These are phyloP conservation scores for Platismatia glauca DNA, from an alignment of 495 filamentous ascomycete species.

Conservation along the genomic window DNA sequence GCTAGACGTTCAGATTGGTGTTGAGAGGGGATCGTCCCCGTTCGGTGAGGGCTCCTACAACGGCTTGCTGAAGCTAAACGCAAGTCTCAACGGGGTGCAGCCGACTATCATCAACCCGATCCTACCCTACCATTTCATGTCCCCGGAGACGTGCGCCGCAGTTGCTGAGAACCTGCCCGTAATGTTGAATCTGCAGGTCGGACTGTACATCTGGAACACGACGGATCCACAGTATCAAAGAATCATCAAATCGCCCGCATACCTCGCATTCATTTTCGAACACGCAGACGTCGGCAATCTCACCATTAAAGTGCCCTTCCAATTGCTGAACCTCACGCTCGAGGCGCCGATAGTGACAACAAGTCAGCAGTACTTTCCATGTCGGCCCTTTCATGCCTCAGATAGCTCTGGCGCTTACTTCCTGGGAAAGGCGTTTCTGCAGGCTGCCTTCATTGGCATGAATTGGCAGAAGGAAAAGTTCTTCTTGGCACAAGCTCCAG, in stretches of 20 bases:
- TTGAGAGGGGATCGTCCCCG: slow-evolving; percentile 37
- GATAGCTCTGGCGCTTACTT: slow-evolving; percentile 23
- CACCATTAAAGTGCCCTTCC: slow-evolving; percentile 46
- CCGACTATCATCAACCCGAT: slow-evolving; percentile 31
- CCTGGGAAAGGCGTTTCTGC: slow-evolving; percentile 48
- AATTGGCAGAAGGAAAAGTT: slow-evolving; percentile 40
- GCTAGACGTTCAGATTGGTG: slow-evolving; percentile 36
- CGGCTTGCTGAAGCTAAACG: slow-evolving; percentile 33
- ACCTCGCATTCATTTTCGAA: slow-evolving; percentile 42
- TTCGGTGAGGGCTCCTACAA: slow-evolving; percentile 22
- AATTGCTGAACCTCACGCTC: slow-evolving; percentile 45
- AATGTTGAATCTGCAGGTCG: slow-evolving; percentile 30
- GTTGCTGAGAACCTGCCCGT: slow-evolving; percentile 41
- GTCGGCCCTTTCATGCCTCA: slow-evolving; percentile 27
- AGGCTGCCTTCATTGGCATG: slow-evolving; percentile 47
- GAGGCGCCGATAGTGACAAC: slow-evolving; percentile 36
- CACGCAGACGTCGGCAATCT: slow-evolving; percentile 24
- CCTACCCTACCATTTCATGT: slow-evolving; percentile 43
- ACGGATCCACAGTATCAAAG: slow-evolving; percentile 29
- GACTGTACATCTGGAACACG: slow-evolving; percentile 46
- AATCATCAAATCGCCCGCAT: slow-evolving; percentile 40
- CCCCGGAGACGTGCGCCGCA: slow-evolving; percentile 41
- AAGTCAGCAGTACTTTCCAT: slow-evolving; percentile 45
- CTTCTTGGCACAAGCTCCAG: slow-evolving; percentile 45
- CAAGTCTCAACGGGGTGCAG: slow-evolving; percentile 22